Percentiles rank a stretch among this genome's conserved stretches.
These are phyloP conservation scores for Candida silvicultrix DNA, from an alignment of 805 yeast species.

Conservation along the genomic window DNA sequence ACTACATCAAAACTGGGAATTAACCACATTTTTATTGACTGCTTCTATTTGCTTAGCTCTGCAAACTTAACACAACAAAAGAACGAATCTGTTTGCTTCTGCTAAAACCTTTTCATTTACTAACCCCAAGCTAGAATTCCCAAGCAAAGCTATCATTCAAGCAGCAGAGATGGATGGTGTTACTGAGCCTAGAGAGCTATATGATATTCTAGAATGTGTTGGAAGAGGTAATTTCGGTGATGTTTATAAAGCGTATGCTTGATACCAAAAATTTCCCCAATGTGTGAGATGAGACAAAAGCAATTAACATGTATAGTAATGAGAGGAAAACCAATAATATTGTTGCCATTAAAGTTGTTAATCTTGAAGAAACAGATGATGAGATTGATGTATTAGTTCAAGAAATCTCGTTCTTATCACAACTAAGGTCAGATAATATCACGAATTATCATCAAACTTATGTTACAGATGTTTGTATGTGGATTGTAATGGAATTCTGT, in stretches of 20 bases:
- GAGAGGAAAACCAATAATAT: slow-evolving; percentile 27
- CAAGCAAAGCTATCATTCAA: too few relatives aligned
- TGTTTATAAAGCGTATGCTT: slow-evolving; percentile 53
- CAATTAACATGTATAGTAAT: not conserved
- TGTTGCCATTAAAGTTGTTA: slow-evolving; percentile 85
- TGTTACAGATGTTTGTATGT: slow-evolving; percentile 60
- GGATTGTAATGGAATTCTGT: slow-evolving; percentile 93
- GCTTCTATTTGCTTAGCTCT: too few relatives aligned
- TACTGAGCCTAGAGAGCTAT: slow-evolving; percentile 23
- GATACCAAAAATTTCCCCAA: not conserved
- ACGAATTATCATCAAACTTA: slow-evolving; percentile 63
- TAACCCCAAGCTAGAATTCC: too few relatives aligned
- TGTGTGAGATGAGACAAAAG: not conserved
- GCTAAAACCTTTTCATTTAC: too few relatives aligned
- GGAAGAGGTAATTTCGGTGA: slow-evolving; percentile 88
- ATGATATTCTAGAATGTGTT: slow-evolving; percentile 46
- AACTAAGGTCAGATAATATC: slow-evolving; percentile 53
- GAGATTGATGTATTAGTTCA: slow-evolving; percentile 65
- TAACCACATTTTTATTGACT: too few relatives aligned
- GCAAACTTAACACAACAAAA: too few relatives aligned
- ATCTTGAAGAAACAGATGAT: slow-evolving; percentile 73
- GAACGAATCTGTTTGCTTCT: too few relatives aligned
- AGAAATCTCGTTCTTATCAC: slow-evolving; percentile 73
- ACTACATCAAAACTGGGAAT: too few relatives aligned
- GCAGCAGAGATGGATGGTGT: not conserved